Conservation (phyloP, 805 yeast genomes). For the Myxozyma kluyveri region DNA sequence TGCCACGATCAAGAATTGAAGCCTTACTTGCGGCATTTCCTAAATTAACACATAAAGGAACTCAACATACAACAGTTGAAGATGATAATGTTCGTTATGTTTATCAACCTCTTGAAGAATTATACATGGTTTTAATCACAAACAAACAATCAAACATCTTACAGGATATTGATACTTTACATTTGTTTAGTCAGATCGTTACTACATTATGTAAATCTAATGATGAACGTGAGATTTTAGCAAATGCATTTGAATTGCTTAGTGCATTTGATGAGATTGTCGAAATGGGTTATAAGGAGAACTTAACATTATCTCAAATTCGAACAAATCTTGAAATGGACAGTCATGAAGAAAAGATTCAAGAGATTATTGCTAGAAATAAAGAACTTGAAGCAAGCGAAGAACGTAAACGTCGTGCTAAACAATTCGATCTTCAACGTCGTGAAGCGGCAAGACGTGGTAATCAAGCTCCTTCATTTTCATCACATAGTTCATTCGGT, state of each 20-base stretch:
- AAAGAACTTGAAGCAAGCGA: slow-evolving; percentile 96
- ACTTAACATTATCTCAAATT: slow-evolving; percentile 75
- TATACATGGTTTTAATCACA: slow-evolving; percentile 85
- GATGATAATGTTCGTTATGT: slow-evolving; percentile 89
- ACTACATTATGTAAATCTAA: slow-evolving; percentile 66
- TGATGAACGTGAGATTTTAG: slow-evolving; percentile 80
- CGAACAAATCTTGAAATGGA: slow-evolving; percentile 93
- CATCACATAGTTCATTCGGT: slow-evolving; percentile 19
- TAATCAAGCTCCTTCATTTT: slow-evolving; percentile 2
- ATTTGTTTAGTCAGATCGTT: slow-evolving; percentile 77
- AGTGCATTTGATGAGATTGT: slow-evolving; percentile 93
- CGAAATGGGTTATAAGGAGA: slow-evolving; percentile 85
- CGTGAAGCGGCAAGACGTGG: slow-evolving; percentile 45
- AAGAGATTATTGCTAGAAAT: slow-evolving; percentile 85
- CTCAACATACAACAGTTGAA: slow-evolving; percentile 92
- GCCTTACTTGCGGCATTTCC: slow-evolving; percentile 85
- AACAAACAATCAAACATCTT: slow-evolving; percentile 87
- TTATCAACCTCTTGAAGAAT: slow-evolving; percentile 92
- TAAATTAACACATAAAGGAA: slow-evolving; percentile 62
- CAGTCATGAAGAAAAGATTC: slow-evolving; percentile 97
- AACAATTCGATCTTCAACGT: slow-evolving; percentile 62
- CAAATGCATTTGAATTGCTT: slow-evolving; percentile 81
- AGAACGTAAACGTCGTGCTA: slow-evolving; percentile 93
- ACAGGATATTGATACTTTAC: slow-evolving; percentile 91
- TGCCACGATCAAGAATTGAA: slow-evolving; percentile 79